Percentiles rank a stretch among this genome's conserved stretches.
Evolutionary conservation across 192 early-diverging fungal species (phyloP).

Genomic region (Endogone sp.): DNA sequence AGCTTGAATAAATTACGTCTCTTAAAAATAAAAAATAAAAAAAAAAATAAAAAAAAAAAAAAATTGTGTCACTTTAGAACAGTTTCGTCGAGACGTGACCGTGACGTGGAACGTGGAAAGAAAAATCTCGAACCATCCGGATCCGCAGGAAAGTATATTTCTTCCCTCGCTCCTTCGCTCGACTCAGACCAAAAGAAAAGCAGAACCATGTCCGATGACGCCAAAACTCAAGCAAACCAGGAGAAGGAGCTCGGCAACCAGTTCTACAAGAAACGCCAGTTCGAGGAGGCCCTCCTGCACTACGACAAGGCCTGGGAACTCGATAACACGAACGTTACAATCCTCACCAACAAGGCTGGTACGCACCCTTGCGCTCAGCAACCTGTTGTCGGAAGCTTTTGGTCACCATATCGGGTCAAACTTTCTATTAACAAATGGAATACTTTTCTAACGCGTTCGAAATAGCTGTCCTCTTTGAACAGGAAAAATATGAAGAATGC

Average conservation of each 20-base stretch:
- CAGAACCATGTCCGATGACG: constrained; percentile 36
- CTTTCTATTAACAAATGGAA: no score
- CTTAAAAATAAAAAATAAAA: no score
- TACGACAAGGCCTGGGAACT: constrained; percentile 90
- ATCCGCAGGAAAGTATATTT: no score
- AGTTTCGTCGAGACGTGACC: no score
- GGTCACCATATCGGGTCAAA: not conserved
- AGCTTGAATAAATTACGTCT: no score
- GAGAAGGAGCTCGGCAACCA: constrained; percentile 88
- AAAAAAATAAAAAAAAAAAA: no score
- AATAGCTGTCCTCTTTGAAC: constrained; percentile 91
- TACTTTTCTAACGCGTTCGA: no score
- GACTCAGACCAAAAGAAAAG: constrained; percentile 37
- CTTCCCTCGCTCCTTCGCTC: no score
- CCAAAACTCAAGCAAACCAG: constrained; percentile 62
- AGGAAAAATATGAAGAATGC: constrained; percentile 87
- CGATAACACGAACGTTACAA: constrained; percentile 86
- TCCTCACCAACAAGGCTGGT: constrained; percentile 95
- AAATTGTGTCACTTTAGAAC: no score
- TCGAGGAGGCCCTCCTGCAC: constrained; percentile 83
- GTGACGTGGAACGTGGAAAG: no score
- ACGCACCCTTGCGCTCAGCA: constrained; percentile 13
- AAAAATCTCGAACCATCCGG: no score
- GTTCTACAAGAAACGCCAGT: constrained; percentile 89
- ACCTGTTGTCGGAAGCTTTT: constrained; percentile 1